Evolutionary conservation across 192 early-diverging fungal genomes (phyloP).

Genomic region (Mortierella alpina): DNA sequence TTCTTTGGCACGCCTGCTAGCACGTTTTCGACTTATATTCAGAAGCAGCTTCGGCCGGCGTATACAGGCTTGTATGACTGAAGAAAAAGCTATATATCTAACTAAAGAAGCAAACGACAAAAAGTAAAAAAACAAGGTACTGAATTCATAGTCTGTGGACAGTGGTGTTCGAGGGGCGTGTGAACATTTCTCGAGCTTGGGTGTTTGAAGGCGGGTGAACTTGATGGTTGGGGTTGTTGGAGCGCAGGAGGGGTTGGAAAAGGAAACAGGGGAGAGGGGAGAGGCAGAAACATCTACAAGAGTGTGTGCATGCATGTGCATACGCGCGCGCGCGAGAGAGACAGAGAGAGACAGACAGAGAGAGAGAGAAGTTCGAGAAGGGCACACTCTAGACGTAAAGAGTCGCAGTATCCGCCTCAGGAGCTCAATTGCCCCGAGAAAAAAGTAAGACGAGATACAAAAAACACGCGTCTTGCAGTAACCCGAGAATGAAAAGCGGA

Average conservation of each 20-base stretch:
- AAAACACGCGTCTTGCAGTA: too few relatives aligned
- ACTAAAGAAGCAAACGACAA: not conserved
- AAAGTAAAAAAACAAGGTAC: not conserved
- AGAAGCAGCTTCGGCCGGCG: constrained; percentile 43
- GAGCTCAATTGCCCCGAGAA: too few relatives aligned
- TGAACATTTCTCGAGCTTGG: not conserved
- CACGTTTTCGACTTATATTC: constrained; percentile 59
- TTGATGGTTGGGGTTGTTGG: not conserved
- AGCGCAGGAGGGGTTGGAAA: not conserved
- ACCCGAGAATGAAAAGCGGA: too few relatives aligned
- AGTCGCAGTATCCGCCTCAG: too few relatives aligned
- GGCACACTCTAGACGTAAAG: too few relatives aligned
- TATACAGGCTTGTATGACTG: constrained; percentile 51
- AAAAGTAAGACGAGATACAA: too few relatives aligned
- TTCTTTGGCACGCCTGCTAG: constrained; percentile 65
- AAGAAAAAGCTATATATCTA: not conserved
- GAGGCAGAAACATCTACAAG: not conserved
- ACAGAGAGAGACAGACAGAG: too few relatives aligned
- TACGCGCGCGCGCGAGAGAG: too few relatives aligned
- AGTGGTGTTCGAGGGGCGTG: not conserved
- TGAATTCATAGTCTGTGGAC: not conserved
- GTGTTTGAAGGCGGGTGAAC: too few relatives aligned
- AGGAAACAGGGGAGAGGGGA: not conserved
- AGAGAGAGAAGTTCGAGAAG: too few relatives aligned
- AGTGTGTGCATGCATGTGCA: not conserved